These are phyloP conservation scores for Solanum infundibuliforme DNA, from an alignment of 257 asterid species.

Conservation along the genomic window DNA sequence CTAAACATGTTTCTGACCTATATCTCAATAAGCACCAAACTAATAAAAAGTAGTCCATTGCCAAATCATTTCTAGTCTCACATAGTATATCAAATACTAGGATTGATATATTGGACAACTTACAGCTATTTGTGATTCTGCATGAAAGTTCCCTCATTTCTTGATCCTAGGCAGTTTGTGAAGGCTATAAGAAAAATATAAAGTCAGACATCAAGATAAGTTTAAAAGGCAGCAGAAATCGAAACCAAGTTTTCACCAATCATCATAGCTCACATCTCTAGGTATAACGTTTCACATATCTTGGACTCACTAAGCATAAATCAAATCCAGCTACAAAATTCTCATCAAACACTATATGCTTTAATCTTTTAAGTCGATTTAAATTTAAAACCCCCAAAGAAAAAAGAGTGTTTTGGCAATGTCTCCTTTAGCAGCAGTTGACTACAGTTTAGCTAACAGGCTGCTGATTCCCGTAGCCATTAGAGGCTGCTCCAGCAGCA, in stretches of 20 bases:
- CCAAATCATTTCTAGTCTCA: background rate
- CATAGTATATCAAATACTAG: background rate
- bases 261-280: background rate
- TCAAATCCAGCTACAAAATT: constrained; percentile 2
- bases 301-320: background rate
- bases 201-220: background rate
- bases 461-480: constrained; percentile 62
- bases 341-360: constrained; percentile 1
- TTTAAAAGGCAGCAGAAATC: background rate
- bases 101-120: background rate
- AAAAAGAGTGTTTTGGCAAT: constrained; percentile 8
- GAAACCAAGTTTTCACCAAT: background rate
- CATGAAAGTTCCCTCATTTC: background rate
- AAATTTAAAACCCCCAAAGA: constrained; percentile 12
- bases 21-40: background rate
- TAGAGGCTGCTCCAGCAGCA: constrained; percentile 39
- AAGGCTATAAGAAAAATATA: background rate
- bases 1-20: background rate
- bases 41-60: background rate
- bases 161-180: background rate
- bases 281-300: background rate
- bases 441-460: constrained; percentile 44
- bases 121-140: background rate
- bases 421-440: constrained; percentile 6
- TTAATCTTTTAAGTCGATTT: constrained; percentile 2